phyloP scores from a whole-genome alignment of 1,284 basidiomycete species.

The Trichosporon asahii region DNA sequence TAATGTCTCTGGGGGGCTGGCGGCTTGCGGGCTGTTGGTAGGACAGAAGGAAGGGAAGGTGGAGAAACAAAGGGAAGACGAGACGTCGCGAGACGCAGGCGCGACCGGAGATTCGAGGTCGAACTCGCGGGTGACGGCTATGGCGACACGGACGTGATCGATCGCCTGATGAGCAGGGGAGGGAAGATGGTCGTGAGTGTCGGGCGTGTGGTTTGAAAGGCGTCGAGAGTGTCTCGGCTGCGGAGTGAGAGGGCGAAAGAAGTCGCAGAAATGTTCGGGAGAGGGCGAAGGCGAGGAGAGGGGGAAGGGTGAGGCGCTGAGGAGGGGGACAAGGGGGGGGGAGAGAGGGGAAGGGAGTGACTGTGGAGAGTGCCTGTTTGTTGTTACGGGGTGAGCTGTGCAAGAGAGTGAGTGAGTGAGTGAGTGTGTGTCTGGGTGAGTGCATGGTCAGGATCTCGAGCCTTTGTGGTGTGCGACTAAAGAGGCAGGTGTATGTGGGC shows the following conservation, averaged over 20 bases:
- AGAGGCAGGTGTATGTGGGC: not conserved
- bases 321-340: too few species aligned
- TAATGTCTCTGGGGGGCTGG: not conserved
- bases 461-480: not conserved
- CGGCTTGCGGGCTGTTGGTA: not conserved
- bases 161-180: not conserved
- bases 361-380: not conserved
- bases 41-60: not conserved
- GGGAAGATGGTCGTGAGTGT: not conserved
- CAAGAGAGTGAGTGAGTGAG: not conserved
- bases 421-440: not conserved
- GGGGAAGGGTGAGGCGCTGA: too few species aligned
- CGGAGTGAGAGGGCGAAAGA: too few species aligned
- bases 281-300: not conserved
- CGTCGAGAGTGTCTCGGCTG: not conserved
- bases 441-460: not conserved
- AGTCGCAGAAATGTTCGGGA: not conserved
- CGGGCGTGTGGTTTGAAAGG: not conserved
- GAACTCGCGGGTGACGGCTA: not conserved
- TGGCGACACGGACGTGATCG: not conserved
- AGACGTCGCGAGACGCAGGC: not conserved
- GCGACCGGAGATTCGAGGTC: not conserved
- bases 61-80: not conserved
- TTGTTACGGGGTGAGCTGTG: not conserved
- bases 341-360: not conserved